A percentile compares a stretch with the other conserved stretches of the same genome.
Conservation (phyloP, 106 monocot genomes). For the Gastrodia elata region DNA sequence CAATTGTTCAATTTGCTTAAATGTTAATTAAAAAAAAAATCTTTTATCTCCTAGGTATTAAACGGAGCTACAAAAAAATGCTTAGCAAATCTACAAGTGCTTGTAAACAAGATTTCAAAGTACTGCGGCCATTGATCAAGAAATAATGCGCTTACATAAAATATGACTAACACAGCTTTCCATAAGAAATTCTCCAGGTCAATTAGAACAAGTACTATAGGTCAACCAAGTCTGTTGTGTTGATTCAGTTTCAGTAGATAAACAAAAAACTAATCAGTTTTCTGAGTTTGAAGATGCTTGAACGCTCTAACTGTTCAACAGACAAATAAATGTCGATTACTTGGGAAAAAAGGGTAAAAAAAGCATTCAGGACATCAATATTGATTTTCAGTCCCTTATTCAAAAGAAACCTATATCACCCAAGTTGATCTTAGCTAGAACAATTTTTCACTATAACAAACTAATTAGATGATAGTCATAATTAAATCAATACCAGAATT, state of each 20-base stretch:
- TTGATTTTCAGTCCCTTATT: background rate
- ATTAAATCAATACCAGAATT: too few relatives aligned
- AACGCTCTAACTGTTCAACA: background rate
- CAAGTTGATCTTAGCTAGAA: background rate
- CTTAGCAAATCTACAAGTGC: background rate
- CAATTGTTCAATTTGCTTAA: background rate
- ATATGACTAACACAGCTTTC: background rate
- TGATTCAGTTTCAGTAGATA: background rate
- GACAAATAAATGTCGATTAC: background rate
- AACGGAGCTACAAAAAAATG: background rate
- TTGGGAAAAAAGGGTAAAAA: background rate
- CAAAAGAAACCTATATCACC: background rate
- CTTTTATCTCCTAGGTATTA: background rate
- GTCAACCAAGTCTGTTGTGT: background rate
- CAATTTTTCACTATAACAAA: background rate
- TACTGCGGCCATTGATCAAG: background rate
- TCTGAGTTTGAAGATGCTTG: background rate
- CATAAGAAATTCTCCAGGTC: background rate
- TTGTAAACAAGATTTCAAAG: background rate
- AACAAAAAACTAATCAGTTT: background rate
- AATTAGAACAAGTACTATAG: background rate
- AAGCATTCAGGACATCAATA: background rate
- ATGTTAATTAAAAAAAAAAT: background rate
- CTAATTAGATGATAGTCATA: background rate
- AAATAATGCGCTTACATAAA: background rate